Base-by-base conservation (phyloP, 345 rosid genomes). In the Geranium brycei region DNA sequence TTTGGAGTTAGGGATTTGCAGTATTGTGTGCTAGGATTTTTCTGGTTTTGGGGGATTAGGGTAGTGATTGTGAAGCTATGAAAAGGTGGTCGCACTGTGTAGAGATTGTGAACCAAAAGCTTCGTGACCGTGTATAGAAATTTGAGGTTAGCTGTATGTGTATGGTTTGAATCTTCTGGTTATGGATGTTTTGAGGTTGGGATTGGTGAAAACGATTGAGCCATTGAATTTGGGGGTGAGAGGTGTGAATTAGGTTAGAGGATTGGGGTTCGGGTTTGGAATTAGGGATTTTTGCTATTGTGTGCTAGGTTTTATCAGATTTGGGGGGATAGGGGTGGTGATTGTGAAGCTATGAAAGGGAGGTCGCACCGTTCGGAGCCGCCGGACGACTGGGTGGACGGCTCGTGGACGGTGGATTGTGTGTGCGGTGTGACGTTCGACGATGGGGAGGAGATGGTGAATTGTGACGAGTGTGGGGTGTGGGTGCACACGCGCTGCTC, bases 401-500 rank as follows among this genome's bases (percentile, higher is more conserved):
- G 83, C 60, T 89, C 97, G 2, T 92, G 98, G 98, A 90, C 87
- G 12, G 99, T 93, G 62, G 97, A 93, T 77, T 93, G 99, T 64
- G 83, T 83, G 0, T 92, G 99, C 61, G 95, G 99, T 31, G 97
- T 93, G 55, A 85, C 75, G 64, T 93, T 83, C 19, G 99, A 93
- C 59, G 97, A 93, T 62, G 99, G 99, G 12, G 91, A 90, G 70
- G 97, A 93, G 85, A 93, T 93, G 99, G 97, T 93, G 60, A 88
- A 90, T 70, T 93, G 99, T 61, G 99, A 90, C 11, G 99, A 89
- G 75, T 93, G 97, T 62, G 96, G 97, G 40, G 96, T 89, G 28
- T 92, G 98, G 98, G 98, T 89, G 38, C 99, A 93, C 72, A 90
- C 99, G 4, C 87, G 97, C 58, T 93, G 99, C 62, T 93, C 95